Conservation (phyloP, 768 basidiomycete species). For the Dacryopinax primogenitus region DNA sequence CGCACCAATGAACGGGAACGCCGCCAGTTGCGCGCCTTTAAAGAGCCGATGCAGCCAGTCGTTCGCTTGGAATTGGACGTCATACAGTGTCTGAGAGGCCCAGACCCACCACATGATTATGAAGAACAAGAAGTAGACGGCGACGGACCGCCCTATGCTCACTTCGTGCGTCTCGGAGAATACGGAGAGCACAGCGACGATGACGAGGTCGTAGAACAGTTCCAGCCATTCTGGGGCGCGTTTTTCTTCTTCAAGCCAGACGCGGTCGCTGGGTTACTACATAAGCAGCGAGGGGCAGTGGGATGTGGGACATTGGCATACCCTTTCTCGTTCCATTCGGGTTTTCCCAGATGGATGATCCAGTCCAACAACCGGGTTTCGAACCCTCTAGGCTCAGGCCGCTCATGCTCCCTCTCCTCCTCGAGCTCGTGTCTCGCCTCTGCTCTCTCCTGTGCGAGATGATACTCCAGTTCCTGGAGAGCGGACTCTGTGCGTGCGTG, state of each 20-base stretch:
- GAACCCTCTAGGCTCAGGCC: background rate
- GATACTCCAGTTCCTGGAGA: too few species aligned
- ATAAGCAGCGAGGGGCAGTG: background rate
- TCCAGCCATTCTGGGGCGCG: background rate
- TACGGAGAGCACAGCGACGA: conserved; percentile 6
- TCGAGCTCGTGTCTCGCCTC: background rate
- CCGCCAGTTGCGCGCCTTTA: conserved; percentile 3
- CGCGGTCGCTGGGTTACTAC: background rate
- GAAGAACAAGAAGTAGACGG: conserved; percentile 11
- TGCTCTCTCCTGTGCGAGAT: too few species aligned
- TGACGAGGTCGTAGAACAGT: conserved; percentile 9
- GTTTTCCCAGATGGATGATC: conserved; percentile 2
- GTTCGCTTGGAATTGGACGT: conserved; percentile 11
- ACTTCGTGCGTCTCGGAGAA: background rate
- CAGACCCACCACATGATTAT: conserved; percentile 13
- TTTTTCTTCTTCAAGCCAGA: background rate
- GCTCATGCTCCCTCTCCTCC: background rate
- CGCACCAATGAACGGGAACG: conserved; percentile 7
- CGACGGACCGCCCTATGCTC: background rate
- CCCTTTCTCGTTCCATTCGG: background rate
- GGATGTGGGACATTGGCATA: background rate
- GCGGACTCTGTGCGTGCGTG: too few species aligned
- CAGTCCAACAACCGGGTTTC: background rate
- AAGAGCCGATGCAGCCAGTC: conserved; percentile 13
- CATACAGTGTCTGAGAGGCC: conserved; percentile 11